Evolutionary conservation across 495 filamentous ascomycete species (phyloP).

Genomic region (Trypethelium eluteriae): DNA sequence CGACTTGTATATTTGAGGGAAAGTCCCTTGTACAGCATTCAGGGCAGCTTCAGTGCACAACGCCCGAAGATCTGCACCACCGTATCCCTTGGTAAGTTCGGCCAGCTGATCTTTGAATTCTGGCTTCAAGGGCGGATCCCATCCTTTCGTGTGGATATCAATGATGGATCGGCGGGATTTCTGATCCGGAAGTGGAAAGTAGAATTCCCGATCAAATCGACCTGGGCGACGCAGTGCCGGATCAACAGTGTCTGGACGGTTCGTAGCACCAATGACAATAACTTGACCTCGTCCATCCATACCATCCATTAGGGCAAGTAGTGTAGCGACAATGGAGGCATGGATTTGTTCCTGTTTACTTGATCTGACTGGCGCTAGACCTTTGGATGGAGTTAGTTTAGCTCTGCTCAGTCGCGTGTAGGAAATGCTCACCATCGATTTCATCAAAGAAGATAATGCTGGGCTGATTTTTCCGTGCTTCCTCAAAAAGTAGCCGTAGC

Average conservation of each 20-base stretch:
- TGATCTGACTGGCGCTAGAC: conserved; percentile 85
- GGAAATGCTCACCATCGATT: conserved; percentile 64
- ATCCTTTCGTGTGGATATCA: conserved; percentile 91
- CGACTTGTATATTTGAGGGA: conserved; percentile 91
- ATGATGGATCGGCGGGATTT: conserved; percentile 75
- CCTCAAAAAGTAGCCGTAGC: conserved; percentile 85
- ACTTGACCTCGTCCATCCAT: conserved; percentile 98
- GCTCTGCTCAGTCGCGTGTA: conserved; percentile 12
- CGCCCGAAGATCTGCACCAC: conserved; percentile 87
- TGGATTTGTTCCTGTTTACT: conserved; percentile 98
- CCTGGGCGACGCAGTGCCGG: conserved; percentile 89
- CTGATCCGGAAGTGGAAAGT: conserved; percentile 82
- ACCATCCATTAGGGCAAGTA: conserved; percentile 95
- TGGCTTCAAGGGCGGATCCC: conserved; percentile 67
- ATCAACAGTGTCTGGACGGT: conserved; percentile 94
- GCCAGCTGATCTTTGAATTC: conserved; percentile 78
- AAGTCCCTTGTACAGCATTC: conserved; percentile 93
- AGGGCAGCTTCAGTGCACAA: conserved; percentile 95
- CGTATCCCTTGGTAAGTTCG: conserved; percentile 87
- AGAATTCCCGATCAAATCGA: conserved; percentile 94
- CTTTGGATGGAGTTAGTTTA: conserved; percentile 32
- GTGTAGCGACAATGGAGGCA: conserved; percentile 91
- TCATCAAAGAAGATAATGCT: conserved; percentile 99
- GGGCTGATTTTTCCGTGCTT: conserved; percentile 87
- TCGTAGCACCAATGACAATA: conserved; percentile 95